Conservation (phyloP, 768 basidiomycete genomes). For the Suillus plorans region DNA sequence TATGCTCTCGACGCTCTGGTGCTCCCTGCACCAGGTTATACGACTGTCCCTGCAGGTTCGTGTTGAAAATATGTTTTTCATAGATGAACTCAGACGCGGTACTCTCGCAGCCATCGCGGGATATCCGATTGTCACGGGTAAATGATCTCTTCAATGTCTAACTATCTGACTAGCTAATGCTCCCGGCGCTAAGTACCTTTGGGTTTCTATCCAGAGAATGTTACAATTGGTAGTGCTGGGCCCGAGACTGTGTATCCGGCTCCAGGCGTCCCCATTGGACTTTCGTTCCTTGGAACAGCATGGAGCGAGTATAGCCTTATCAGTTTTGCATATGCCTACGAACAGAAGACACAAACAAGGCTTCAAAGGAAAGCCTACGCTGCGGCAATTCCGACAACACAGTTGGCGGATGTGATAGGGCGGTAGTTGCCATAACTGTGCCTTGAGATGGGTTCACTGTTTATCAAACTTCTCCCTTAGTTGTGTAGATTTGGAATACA, state of each 20-base stretch:
- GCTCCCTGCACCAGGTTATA: slow-evolving; percentile 36
- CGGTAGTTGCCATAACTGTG: background rate
- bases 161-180: background rate
- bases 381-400: slow-evolving; percentile 58
- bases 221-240: slow-evolving; percentile 35
- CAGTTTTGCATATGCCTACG: slow-evolving; percentile 43
- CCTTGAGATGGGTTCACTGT: background rate
- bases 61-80: background rate
- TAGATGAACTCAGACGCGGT: background rate
- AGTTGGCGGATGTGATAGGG: slow-evolving; percentile 36
- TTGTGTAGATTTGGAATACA: background rate
- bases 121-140: slow-evolving; percentile 35
- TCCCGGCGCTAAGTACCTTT: slow-evolving; percentile 29
- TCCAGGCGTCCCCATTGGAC: slow-evolving; percentile 41
- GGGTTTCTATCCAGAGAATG: slow-evolving; percentile 38
- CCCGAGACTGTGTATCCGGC: slow-evolving; percentile 31
- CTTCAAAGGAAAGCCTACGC: slow-evolving; percentile 47
- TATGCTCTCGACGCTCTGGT: slow-evolving; percentile 51
- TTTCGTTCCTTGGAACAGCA: slow-evolving; percentile 44
- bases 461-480: background rate
- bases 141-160: slow-evolving; percentile 1
- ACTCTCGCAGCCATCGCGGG: slow-evolving; percentile 31
- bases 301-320: slow-evolving; percentile 44
- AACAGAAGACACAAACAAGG: slow-evolving; percentile 56
- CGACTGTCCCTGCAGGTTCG: slow-evolving; percentile 22